Evolutionary conservation across 192 early-diverging fungal species (phyloP).

Genomic region (Coemansia sp.): DNA sequence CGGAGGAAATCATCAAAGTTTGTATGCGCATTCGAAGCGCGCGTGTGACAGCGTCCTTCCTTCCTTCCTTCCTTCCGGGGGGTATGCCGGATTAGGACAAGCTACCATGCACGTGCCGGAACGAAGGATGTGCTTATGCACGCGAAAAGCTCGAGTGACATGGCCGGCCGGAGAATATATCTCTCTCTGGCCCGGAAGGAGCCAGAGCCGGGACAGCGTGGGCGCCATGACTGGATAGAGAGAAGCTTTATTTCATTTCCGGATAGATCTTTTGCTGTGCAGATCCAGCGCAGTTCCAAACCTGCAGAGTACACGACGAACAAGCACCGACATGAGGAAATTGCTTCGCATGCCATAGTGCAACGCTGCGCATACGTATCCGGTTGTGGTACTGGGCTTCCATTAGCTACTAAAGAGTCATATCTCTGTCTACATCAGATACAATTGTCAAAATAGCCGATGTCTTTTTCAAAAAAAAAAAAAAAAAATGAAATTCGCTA

Average conservation of each 20-base stretch:
- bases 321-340: background rate
- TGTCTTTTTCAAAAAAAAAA: background rate
- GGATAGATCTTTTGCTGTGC: background rate
- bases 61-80: no score
- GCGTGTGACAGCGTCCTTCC: background rate
- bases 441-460: background rate
- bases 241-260: background rate
- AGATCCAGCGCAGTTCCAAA: background rate
- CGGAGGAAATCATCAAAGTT: background rate
- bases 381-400: background rate
- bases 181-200: background rate
- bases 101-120: background rate
- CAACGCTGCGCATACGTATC: background rate
- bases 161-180: background rate
- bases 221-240: conserved; percentile 2
- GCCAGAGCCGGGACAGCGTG: conserved; percentile 1
- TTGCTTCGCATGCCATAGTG: background rate
- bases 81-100: background rate
- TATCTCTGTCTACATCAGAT: background rate
- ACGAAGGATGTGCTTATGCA: background rate
- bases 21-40: background rate
- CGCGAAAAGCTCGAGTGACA: background rate
- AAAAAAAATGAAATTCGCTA: background rate
- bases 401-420: background rate
- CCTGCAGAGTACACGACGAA: background rate